phyloP scores from a whole-genome alignment of 2,329 filamentous ascomycete species.

The Madurella mycetomatis region DNA sequence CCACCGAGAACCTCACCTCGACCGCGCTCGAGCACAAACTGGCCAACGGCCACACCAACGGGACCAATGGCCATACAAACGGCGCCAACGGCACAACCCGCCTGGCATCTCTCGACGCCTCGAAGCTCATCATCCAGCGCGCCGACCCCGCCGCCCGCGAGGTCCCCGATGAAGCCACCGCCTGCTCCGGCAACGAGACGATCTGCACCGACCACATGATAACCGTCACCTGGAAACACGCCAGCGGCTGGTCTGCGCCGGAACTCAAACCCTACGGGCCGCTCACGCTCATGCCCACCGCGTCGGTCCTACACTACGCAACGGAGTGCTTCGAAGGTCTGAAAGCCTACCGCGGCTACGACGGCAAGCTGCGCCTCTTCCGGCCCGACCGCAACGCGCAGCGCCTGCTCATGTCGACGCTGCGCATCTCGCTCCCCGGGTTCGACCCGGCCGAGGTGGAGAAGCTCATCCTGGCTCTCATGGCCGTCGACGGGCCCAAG shows the following conservation, averaged over 20 bases:
- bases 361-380: conserved; percentile 72
- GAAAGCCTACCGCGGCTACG: conserved; percentile 76
- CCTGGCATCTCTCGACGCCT: conserved; percentile 50
- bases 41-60: conserved; percentile 24
- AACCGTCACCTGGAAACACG: conserved; percentile 61
- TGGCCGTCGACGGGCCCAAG: conserved; percentile 67
- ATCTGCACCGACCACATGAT: conserved; percentile 87
- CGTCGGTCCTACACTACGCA: conserved; percentile 79
- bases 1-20: conserved; percentile 23
- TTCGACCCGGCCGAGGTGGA: conserved; percentile 70
- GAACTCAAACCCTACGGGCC: conserved; percentile 74
- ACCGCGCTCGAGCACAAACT: conserved; percentile 39
- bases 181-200: conserved; percentile 46
- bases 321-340: conserved; percentile 86
- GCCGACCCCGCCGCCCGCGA: conserved; percentile 44
- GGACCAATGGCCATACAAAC: conserved; percentile 20
- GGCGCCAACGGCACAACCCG: conserved; percentile 29
- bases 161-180: conserved; percentile 48
- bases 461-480: conserved; percentile 67
- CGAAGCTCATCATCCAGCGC: conserved; percentile 53
- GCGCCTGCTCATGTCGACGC: conserved; percentile 57
- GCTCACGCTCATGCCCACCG: conserved; percentile 72
- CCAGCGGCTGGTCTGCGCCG: conserved; percentile 67
- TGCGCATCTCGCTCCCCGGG: conserved; percentile 67
- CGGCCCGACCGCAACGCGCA: conserved; percentile 68